These are phyloP conservation scores for Pelagophyceae sp. DNA, from an alignment of 352 stramenopile genomes.

Conservation along the genomic window DNA sequence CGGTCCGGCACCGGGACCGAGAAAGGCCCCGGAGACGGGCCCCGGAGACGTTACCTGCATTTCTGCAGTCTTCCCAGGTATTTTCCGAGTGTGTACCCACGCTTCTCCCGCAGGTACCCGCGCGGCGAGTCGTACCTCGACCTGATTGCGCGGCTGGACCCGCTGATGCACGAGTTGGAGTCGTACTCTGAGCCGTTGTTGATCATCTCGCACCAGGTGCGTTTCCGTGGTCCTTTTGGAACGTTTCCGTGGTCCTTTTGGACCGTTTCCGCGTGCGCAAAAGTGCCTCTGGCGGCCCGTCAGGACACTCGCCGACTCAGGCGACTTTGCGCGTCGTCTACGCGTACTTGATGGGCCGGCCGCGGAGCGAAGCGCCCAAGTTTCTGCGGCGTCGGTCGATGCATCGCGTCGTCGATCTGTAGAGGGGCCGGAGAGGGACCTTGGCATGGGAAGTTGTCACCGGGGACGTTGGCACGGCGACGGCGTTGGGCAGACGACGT, in stretches of 20 bases:
- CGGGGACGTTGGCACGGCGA: too few relatives aligned
- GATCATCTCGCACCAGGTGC: slow-evolving; percentile 76
- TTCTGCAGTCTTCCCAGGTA: slow-evolving; percentile 66
- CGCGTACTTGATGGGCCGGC: slow-evolving; percentile 73
- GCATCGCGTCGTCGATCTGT: too few relatives aligned
- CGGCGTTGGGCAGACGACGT: too few relatives aligned
- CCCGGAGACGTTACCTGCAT: slow-evolving; percentile 53
- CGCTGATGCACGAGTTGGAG: slow-evolving; percentile 84
- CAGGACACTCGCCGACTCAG: too few relatives aligned
- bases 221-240: too few relatives aligned
- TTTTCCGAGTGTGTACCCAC: slow-evolving; percentile 51
- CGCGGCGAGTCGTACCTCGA: slow-evolving; percentile 81
- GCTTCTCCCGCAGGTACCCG: too few relatives aligned
- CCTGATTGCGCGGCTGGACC: slow-evolving; percentile 79
- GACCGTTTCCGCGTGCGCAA: neutral
- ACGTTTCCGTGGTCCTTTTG: neutral
- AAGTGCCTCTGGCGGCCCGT: neutral
- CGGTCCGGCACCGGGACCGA: too few relatives aligned
- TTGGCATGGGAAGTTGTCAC: too few relatives aligned
- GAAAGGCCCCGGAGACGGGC: too few relatives aligned
- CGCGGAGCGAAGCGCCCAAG: slow-evolving; percentile 66
- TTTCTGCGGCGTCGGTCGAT: too few relatives aligned
- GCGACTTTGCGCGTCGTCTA: slow-evolving; percentile 75
- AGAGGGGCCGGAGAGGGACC: too few relatives aligned
- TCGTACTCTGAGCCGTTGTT: slow-evolving; percentile 55